These are phyloP conservation scores for Vaccinium corymbosum DNA, from an alignment of 148 eudicot genomes.

Conservation along the genomic window DNA sequence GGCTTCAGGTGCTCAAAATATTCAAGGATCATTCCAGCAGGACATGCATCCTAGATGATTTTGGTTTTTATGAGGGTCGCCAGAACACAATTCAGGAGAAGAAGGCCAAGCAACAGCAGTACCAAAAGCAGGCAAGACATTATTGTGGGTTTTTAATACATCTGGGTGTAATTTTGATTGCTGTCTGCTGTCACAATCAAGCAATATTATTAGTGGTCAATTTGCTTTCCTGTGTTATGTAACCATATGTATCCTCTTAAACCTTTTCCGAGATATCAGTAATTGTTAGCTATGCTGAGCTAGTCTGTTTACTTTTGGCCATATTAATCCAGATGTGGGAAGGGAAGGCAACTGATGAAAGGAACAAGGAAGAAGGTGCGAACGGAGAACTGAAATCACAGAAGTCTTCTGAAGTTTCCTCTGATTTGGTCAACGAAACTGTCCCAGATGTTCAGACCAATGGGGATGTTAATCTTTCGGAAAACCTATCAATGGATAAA, in stretches of 20 bases:
- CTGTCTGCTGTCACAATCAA: not conserved
- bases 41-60: conserved; percentile 67
- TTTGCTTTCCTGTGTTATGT: not conserved
- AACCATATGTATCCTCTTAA: not conserved
- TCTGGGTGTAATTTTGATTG: not conserved
- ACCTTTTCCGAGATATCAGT: not conserved
- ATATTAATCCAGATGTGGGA: conserved; percentile 39
- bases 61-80: conserved; percentile 70
- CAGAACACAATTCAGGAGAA: conserved; percentile 68
- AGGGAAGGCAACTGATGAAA: conserved; percentile 41
- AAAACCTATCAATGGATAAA: conserved; percentile 19
- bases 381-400: conserved; percentile 31
- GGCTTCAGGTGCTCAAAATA: conserved; percentile 57
- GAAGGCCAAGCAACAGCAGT: conserved; percentile 67
- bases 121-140: conserved; percentile 44
- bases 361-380: conserved; percentile 32
- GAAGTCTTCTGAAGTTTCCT: conserved; percentile 22
- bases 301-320: not conserved
- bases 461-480: conserved; percentile 25
- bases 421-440: conserved; percentile 24
- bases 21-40: conserved; percentile 57
- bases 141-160: not conserved
- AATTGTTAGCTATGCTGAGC: not conserved
- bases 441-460: conserved; percentile 17
- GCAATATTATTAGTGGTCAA: not conserved